Conservation (phyloP, 2,329 filamentous ascomycete genomes). For the Neurospora sp. region DNA sequence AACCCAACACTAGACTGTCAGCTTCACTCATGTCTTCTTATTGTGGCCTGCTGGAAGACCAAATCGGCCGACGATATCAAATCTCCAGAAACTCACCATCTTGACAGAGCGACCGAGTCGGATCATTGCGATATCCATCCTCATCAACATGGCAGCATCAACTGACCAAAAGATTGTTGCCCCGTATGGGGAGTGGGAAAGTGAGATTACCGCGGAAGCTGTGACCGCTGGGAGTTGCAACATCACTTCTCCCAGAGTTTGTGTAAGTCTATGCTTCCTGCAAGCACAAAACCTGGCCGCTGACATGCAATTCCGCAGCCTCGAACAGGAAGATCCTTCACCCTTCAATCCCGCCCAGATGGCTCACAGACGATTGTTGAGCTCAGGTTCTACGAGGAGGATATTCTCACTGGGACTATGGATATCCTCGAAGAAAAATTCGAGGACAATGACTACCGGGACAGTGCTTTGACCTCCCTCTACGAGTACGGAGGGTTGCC, state of each 20-base stretch:
- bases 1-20: background rate
- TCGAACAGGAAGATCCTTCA: constrained; percentile 26
- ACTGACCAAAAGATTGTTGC: constrained; percentile 15
- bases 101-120: background rate
- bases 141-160: background rate
- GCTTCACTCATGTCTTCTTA: background rate
- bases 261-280: constrained; percentile 17
- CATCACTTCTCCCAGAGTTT: constrained; percentile 26
- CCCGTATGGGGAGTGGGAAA: constrained; percentile 30
- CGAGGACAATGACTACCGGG: constrained; percentile 18
- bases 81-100: background rate
- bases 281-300: background rate
- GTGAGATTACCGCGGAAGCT: constrained; percentile 27
- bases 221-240: constrained; percentile 25
- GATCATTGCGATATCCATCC: background rate
- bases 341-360: constrained; percentile 26
- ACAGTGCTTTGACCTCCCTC: constrained; percentile 32
- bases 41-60: background rate
- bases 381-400: background rate
- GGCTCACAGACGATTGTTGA: constrained; percentile 37
- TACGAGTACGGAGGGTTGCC: constrained; percentile 44
- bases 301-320: constrained; percentile 11
- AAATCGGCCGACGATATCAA: background rate
- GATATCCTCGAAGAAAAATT: constrained; percentile 25
- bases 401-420: background rate